These are phyloP conservation scores for Annona squamosa DNA, from an alignment of 164 flowering plant species.

Conservation along the genomic window DNA sequence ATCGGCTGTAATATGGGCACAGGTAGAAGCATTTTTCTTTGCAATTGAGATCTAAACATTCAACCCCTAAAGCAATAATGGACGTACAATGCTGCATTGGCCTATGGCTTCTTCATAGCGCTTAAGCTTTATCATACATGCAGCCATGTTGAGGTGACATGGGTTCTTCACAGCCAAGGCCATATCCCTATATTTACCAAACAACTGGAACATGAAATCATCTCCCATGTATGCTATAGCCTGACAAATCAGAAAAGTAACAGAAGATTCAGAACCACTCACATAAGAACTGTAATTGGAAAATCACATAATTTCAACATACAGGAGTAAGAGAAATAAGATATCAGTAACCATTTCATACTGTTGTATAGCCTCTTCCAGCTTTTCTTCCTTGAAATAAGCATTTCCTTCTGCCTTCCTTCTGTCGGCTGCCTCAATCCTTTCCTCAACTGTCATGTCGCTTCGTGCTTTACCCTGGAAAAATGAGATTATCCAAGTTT, in stretches of 20 bases:
- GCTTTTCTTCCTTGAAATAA: constrained; percentile 76
- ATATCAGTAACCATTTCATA: constrained; percentile 78
- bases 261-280: not conserved
- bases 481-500: constrained; percentile 1
- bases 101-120: constrained; percentile 83
- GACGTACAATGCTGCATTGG: constrained; percentile 83
- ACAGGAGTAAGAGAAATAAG: constrained; percentile 7
- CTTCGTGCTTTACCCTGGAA: constrained; percentile 80
- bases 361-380: constrained; percentile 98
- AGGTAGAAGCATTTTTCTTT: not conserved
- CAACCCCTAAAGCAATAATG: not conserved
- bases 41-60: not conserved
- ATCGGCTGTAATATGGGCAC: not conserved
- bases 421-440: constrained; percentile 85
- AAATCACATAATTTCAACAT: not conserved
- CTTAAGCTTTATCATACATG: constrained; percentile 80
- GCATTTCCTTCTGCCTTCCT: constrained; percentile 92
- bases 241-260: constrained; percentile 24
- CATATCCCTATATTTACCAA: constrained; percentile 87
- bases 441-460: constrained; percentile 97
- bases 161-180: constrained; percentile 97
- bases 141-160: constrained; percentile 94
- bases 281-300: not conserved
- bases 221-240: constrained; percentile 98
- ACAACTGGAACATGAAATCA: constrained; percentile 95